Evolutionary conservation across 495 filamentous ascomycete species (phyloP).

Genomic region (Thermothielavioides terrestris): DNA sequence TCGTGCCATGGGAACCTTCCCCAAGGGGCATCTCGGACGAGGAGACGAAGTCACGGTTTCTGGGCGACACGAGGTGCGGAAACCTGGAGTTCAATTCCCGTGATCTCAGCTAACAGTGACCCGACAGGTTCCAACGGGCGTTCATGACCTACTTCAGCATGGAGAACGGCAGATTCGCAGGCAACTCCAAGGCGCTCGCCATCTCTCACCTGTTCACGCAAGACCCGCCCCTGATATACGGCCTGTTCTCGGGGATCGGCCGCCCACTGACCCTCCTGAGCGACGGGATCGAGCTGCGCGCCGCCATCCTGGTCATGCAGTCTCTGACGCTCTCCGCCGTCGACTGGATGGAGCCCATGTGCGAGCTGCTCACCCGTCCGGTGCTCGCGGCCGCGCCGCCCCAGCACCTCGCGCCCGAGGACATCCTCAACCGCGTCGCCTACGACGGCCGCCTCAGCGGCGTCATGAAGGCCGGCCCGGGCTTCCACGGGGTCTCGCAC

Average conservation of each 20-base stretch:
- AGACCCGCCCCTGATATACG: slow-evolving; percentile 19
- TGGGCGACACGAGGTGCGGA: slow-evolving; percentile 20
- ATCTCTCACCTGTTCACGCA: slow-evolving; percentile 18
- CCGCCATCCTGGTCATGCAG: slow-evolving; percentile 20
- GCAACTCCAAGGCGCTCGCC: slow-evolving; percentile 18
- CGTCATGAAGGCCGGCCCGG: slow-evolving; percentile 21
- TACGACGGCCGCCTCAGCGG: slow-evolving; percentile 24
- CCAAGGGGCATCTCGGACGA: slow-evolving; percentile 17
- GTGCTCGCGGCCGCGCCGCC: slow-evolving; percentile 2
- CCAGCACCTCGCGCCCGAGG: slow-evolving; percentile 9
- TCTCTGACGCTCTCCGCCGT: slow-evolving; percentile 20
- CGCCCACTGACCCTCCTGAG: slow-evolving; percentile 21
- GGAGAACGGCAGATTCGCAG: slow-evolving; percentile 14
- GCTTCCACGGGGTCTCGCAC: slow-evolving; percentile 14
- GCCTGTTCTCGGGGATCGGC: slow-evolving; percentile 21
- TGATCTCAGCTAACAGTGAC: background rate
- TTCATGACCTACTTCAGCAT: slow-evolving; percentile 30
- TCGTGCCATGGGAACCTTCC: slow-evolving; percentile 18
- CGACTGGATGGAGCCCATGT: slow-evolving; percentile 17
- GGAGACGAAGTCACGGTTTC: slow-evolving; percentile 5
- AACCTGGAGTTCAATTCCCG: background rate
- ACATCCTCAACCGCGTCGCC: slow-evolving; percentile 15
- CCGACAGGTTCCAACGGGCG: slow-evolving; percentile 22
- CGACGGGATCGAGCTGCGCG: slow-evolving; percentile 22
- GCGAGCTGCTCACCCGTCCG: slow-evolving; percentile 18